These are phyloP conservation scores for Hypholoma sublateritium DNA, from an alignment of 768 basidiomycete species.

Conservation along the genomic window DNA sequence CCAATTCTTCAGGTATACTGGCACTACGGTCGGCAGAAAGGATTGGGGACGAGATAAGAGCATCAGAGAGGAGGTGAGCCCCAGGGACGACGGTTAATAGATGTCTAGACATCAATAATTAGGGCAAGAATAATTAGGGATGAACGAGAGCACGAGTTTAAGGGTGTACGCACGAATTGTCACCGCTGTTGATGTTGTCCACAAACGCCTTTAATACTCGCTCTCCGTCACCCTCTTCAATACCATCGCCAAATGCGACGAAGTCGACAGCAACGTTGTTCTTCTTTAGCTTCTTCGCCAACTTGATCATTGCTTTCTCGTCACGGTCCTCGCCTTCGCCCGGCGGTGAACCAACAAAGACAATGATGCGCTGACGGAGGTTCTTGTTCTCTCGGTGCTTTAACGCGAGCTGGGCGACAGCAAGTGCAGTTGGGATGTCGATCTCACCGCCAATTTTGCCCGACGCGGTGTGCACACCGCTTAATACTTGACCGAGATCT, in stretches of 20 bases:
- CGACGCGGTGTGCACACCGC: constrained; percentile 71
- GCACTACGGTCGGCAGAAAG: constrained; percentile 73
- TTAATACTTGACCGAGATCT: constrained; percentile 89
- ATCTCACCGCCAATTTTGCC: constrained; percentile 76
- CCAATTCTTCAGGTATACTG: constrained; percentile 66
- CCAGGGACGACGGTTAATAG: constrained; percentile 79
- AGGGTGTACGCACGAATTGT: constrained; percentile 73
- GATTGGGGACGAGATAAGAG: constrained; percentile 77
- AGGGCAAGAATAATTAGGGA: not conserved
- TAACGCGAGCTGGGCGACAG: constrained; percentile 92
- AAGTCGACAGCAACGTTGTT: constrained; percentile 97
- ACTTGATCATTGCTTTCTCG: constrained; percentile 77
- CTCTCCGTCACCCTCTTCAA: constrained; percentile 63
- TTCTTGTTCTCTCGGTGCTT: constrained; percentile 99
- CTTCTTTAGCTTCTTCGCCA: constrained; percentile 98
- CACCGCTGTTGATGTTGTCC: constrained; percentile 75
- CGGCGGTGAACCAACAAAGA: constrained; percentile 91
- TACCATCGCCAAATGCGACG: constrained; percentile 86
- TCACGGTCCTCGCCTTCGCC: constrained; percentile 60
- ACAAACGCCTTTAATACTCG: constrained; percentile 76
- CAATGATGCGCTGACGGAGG: constrained; percentile 91
- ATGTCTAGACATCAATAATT: constrained; percentile 53
- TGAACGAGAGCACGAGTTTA: not conserved
- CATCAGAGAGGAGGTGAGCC: constrained; percentile 78
- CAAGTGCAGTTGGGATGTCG: constrained; percentile 88